Evolutionary conservation across 495 filamentous ascomycete genomes (phyloP).

Genomic region (Cladorrhinum samala): DNA sequence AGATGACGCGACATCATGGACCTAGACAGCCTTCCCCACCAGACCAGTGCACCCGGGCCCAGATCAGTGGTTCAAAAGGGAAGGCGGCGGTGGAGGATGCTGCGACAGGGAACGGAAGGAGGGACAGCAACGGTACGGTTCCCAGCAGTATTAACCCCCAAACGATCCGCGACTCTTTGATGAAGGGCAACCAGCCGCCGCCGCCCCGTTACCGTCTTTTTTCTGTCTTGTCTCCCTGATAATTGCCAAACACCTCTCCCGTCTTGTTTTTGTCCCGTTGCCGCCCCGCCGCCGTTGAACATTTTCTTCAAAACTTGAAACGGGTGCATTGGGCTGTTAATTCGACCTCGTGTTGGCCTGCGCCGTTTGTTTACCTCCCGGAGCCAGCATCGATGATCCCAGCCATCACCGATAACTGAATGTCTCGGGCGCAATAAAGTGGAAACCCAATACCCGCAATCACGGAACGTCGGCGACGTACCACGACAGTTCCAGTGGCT

Average conservation of each 20-base stretch:
- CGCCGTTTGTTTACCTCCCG: not conserved
- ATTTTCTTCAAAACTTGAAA: not conserved
- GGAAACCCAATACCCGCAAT: not conserved
- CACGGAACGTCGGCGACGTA: not conserved
- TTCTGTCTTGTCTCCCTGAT: not conserved
- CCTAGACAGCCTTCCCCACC: slow-evolving; percentile 7
- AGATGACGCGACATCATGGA: not conserved
- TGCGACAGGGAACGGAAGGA: slow-evolving; percentile 8
- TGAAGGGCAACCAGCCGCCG: not conserved
- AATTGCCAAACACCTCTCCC: no score
- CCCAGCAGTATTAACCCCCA: not conserved
- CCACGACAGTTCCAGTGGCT: slow-evolving; percentile 1
- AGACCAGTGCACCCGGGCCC: not conserved
- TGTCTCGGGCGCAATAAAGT: not conserved
- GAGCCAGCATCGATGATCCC: not conserved
- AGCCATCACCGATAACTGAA: not conserved
- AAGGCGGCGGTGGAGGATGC: slow-evolving; percentile 9
- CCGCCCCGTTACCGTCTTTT: not conserved
- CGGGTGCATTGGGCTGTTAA: not conserved
- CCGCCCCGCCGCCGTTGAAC: not conserved
- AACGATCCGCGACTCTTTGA: no score
- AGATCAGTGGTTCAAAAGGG: slow-evolving; percentile 15
- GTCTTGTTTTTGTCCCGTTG: not conserved
- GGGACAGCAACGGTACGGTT: slow-evolving; percentile 1
- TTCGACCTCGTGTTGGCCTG: not conserved